Percentiles rank a stretch among this genome's conserved stretches.
Conservation (phyloP, 2,329 filamentous ascomycete species). For the Cryphonectria naterciae region DNA sequence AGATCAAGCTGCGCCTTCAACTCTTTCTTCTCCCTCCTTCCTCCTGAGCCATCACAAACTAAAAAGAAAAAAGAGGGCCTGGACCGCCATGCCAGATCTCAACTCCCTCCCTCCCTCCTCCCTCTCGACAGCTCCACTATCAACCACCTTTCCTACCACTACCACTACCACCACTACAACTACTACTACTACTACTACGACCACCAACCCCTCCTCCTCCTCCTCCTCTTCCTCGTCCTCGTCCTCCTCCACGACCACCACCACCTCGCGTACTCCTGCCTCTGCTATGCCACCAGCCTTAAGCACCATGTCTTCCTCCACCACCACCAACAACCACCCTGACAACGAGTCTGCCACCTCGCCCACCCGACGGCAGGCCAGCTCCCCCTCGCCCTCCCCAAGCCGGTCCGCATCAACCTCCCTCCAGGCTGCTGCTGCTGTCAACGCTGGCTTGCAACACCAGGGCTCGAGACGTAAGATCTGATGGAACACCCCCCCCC, state of each 20-base stretch:
- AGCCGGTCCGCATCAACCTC: constrained; percentile 67
- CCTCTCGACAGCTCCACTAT: constrained; percentile 3
- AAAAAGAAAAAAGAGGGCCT: constrained; percentile 8
- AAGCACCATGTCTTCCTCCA: constrained; percentile 43
- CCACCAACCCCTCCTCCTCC: neutral
- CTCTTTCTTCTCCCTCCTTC: neutral
- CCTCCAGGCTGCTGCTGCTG: constrained; percentile 74
- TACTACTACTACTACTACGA: neutral
- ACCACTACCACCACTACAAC: neutral
- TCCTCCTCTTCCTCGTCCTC: constrained; percentile 42
- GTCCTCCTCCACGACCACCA: neutral
- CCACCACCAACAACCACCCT: constrained; percentile 27
- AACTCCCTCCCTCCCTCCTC: constrained; percentile 57
- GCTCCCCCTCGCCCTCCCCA: constrained; percentile 62
- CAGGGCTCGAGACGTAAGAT: constrained; percentile 61
- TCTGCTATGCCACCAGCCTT: constrained; percentile 42
- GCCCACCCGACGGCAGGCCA: constrained; percentile 38
- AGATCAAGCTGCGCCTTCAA: neutral
- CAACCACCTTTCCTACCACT: neutral
- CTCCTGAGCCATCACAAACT: neutral
- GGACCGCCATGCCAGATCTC: constrained; percentile 50
- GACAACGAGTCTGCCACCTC: constrained; percentile 34
- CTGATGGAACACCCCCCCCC: constrained; percentile 23
- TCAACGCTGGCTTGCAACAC: constrained; percentile 76
- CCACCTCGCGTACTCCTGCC: constrained; percentile 37